Base-by-base conservation (phyloP, 495 filamentous ascomycete genomes). In the Trypethelium eluteriae region DNA sequence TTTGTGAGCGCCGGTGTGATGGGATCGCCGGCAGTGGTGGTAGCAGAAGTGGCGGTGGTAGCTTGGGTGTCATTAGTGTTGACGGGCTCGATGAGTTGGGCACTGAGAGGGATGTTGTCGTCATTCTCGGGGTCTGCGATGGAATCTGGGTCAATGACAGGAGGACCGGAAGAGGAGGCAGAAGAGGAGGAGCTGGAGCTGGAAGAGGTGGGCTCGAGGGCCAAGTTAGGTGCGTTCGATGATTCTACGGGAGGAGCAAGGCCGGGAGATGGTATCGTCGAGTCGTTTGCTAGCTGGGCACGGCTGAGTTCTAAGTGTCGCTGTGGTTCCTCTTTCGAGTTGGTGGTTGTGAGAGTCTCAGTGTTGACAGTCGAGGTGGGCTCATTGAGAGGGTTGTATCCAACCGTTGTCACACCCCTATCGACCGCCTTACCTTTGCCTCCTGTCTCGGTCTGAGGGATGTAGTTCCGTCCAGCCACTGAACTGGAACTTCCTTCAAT, bases 341-440 rank as follows among this genome's bases (percentile, higher is more conserved):
- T 64, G 36, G 68, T 70, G 9, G 68, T 56, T 2, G 66, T 18
- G 2, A 18, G 16, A 36, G 68, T 50, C 53, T 73, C 68, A 2
- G 62, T 66, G 62, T 74, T 76, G 41, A 76, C 62, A 12, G 74
- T 76, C 0, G 72, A 74, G 9, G 73, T 74, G 1, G 73, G 72
- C 47, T 78, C 76, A 53, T 41, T 69, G 9, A 76, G 56, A 6
- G 74, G 71, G 63, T 76, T 73, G 68, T 73, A 73, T 16, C 74
- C 70, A 38, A 50, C 66, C 16, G 44, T 68, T 3, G 68, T 71
- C 36, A 69, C 68, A 36, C 74, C 75, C 63, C 91, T 87, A 64
- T 92, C 92, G 34, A 92, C 84, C 7, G 79, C 87, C 73, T 98
- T 98, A 2, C 93, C 93, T 76, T 97, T 97, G 56, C 85, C 82